These are phyloP conservation scores for Daldinia grandis DNA, from an alignment of 495 filamentous ascomycete genomes.

Conservation along the genomic window DNA sequence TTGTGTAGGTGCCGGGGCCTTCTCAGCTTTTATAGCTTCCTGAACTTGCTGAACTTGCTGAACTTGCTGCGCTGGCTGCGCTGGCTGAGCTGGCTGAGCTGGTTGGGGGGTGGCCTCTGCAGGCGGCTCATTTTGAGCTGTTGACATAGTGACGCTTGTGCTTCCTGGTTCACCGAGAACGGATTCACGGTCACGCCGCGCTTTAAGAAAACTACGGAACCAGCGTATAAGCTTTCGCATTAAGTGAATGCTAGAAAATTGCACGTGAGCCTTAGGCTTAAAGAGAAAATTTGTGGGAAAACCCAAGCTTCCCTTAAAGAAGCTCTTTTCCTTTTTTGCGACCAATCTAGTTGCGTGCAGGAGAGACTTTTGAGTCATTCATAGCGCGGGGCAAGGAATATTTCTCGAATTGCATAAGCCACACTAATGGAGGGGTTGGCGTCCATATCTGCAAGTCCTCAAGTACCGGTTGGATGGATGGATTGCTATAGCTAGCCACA, in stretches of 20 bases:
- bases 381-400: conserved; percentile 33
- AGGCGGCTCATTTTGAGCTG: conserved; percentile 23
- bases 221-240: conserved; percentile 3
- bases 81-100: background rate
- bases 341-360: conserved; percentile 20
- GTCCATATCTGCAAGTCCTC: background rate
- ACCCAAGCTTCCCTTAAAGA: conserved; percentile 6
- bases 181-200: conserved; percentile 7
- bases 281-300: conserved; percentile 1
- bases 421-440: conserved; percentile 23
- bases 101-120: conserved; percentile 22
- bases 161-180: conserved; percentile 2
- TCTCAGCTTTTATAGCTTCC: conserved; percentile 39
- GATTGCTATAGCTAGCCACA: conserved; percentile 1
- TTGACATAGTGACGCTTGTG: conserved; percentile 25
- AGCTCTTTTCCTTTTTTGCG: conserved; percentile 20
- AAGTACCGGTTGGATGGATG: too few species aligned
- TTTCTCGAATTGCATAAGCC: conserved; percentile 18
- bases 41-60: conserved; percentile 5
- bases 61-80: background rate
- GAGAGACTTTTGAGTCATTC: conserved; percentile 27
- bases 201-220: conserved; percentile 1
- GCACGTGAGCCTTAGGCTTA: background rate
- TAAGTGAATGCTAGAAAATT: background rate
- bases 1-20: conserved; percentile 34